A percentile compares a stretch with the other conserved stretches of the same genome.
phyloP scores from a whole-genome alignment of 192 early-diverging fungal genomes.

The Podila epicladia region DNA sequence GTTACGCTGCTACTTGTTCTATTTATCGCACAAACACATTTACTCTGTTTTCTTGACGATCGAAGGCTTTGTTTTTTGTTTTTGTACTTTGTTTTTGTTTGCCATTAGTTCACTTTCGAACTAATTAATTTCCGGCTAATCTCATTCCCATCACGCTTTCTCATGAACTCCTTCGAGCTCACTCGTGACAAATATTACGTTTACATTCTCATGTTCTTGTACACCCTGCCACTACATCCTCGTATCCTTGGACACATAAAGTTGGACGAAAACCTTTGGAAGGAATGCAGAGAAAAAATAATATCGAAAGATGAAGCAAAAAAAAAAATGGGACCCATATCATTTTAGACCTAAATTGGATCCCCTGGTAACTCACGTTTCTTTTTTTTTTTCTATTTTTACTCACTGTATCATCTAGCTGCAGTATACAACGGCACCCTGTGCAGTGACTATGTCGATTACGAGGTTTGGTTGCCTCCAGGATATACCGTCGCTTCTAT shows the following conservation, averaged over 20 bases:
- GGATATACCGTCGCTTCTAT: slow-evolving; percentile 25
- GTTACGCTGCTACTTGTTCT: background rate
- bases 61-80: background rate
- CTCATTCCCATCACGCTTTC: background rate
- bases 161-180: background rate
- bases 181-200: background rate
- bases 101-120: background rate
- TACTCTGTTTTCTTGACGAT: background rate
- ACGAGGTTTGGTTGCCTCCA: slow-evolving; percentile 41
- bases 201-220: background rate
- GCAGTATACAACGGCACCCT: slow-evolving; percentile 19
- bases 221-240: background rate
- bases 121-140: background rate
- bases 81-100: background rate
- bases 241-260: too few relatives aligned
- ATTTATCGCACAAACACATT: background rate
- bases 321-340: too few relatives aligned
- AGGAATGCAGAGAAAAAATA: too few relatives aligned
- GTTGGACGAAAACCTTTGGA: too few relatives aligned
- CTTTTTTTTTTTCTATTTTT: background rate
- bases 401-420: slow-evolving; percentile 1
- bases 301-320: too few relatives aligned
- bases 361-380: background rate
- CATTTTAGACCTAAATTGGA: background rate
- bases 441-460: slow-evolving; percentile 41